A percentile compares a stretch with the other conserved stretches of the same genome.
Evolutionary conservation across 2,329 filamentous ascomycete species (phyloP).

Genomic region (Lasiodiplodia sp.): DNA sequence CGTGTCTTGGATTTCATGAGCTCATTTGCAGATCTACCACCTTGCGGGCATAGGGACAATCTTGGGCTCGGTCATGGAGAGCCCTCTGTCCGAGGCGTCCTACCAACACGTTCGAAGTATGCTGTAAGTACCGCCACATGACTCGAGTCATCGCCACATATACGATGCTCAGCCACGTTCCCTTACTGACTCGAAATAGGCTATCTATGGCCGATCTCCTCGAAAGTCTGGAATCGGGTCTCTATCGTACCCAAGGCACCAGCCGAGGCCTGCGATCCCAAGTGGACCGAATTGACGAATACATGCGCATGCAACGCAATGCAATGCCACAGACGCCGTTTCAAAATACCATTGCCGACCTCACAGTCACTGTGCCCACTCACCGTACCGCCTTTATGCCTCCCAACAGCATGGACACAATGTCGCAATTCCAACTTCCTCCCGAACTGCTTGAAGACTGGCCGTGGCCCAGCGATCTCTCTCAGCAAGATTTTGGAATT

Average conservation of each 20-base stretch:
- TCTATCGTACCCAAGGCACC: slow-evolving; percentile 50
- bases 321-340: slow-evolving; percentile 34
- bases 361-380: slow-evolving; percentile 19
- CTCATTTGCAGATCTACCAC: slow-evolving; percentile 49
- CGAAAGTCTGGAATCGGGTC: slow-evolving; percentile 51
- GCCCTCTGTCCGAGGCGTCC: slow-evolving; percentile 50
- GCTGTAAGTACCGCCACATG: slow-evolving; percentile 39
- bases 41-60: slow-evolving; percentile 58
- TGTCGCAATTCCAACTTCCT: slow-evolving; percentile 48
- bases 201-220: slow-evolving; percentile 55
- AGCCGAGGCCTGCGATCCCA: slow-evolving; percentile 50
- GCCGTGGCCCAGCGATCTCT: slow-evolving; percentile 44
- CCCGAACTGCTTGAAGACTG: slow-evolving; percentile 51
- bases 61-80: slow-evolving; percentile 57
- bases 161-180: neutral
- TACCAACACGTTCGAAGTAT: slow-evolving; percentile 53
- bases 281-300: slow-evolving; percentile 54
- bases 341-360: slow-evolving; percentile 31
- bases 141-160: neutral
- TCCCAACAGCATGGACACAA: slow-evolving; percentile 10
- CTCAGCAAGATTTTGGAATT: slow-evolving; percentile 26
- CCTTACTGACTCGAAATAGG: neutral
- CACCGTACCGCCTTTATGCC: slow-evolving; percentile 1
- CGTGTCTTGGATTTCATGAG: neutral
- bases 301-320: slow-evolving; percentile 42